phyloP scores from a whole-genome alignment of 2,329 filamentous ascomycete species.

The Cordyceps fumosorosea region DNA sequence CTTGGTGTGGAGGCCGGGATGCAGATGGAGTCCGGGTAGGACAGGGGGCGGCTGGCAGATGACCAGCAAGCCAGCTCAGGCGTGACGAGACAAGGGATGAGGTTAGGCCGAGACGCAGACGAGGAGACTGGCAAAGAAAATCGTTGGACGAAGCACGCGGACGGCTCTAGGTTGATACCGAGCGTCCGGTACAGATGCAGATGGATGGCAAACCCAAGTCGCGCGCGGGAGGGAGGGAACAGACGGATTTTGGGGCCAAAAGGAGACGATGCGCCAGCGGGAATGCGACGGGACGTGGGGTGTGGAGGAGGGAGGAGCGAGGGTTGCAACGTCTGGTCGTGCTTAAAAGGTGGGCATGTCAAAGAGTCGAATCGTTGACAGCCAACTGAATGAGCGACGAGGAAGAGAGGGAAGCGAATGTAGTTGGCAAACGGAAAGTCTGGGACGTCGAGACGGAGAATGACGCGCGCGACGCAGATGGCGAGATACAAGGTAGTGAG shows the following conservation, averaged over 20 bases:
- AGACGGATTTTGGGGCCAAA: not conserved
- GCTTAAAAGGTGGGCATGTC: slow-evolving; percentile 55
- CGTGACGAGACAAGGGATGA: not conserved
- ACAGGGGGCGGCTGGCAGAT: slow-evolving; percentile 4
- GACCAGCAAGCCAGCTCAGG: slow-evolving; percentile 6
- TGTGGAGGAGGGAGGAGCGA: not conserved
- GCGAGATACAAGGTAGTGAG: not conserved
- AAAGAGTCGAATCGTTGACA: not conserved
- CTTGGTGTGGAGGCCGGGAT: not conserved
- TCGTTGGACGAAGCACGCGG: not conserved
- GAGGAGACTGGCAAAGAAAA: not conserved
- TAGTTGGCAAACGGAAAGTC: not conserved
- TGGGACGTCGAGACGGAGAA: not conserved
- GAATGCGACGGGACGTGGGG: slow-evolving; percentile 6
- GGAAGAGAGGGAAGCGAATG: not conserved
- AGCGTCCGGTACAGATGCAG: not conserved
- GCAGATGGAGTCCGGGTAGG: not conserved
- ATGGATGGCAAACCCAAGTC: not conserved
- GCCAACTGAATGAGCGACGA: not conserved
- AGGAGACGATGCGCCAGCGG: not conserved
- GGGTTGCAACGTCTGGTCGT: slow-evolving; percentile 3
- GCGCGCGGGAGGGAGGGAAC: not conserved
- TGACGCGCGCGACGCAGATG: not conserved
- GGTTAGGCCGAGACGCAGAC: slow-evolving; percentile 2
- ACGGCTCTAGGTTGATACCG: not conserved